Conservation (phyloP, 768 basidiomycete genomes). For the Rhodotorula kratochvilovae region DNA sequence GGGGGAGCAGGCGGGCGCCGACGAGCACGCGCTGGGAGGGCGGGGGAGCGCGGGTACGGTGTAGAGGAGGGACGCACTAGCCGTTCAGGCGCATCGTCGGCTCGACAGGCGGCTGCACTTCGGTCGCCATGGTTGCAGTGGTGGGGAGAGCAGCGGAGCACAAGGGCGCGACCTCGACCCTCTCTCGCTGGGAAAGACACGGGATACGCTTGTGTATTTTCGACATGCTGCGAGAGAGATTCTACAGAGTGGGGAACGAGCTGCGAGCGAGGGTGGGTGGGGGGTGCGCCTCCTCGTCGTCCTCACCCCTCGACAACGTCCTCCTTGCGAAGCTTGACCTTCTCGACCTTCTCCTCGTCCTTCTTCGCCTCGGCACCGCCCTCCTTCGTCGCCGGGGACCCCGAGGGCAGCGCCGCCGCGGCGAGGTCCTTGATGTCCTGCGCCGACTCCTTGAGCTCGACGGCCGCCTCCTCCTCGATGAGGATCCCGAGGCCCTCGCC, state of each 20-base stretch:
- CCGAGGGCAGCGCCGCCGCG: not conserved
- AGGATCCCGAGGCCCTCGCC: conserved; percentile 56
- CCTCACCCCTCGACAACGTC: conserved; percentile 65
- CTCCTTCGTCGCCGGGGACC: not conserved
- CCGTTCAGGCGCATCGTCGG: conserved; percentile 17
- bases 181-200: too few species aligned
- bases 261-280: not conserved
- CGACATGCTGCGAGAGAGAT: too few species aligned
- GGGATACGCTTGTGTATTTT: not conserved
- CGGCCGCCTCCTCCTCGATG: conserved; percentile 33
- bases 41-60: not conserved
- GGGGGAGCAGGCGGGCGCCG: not conserved
- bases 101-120: conserved; percentile 4
- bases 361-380: conserved; percentile 10
- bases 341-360: conserved; percentile 57
- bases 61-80: conserved; percentile 15
- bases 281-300: too few species aligned
- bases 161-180: too few species aligned
- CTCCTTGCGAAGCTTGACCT: conserved; percentile 78
- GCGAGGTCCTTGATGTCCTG: conserved; percentile 22
- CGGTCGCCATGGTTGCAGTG: conserved; percentile 6
- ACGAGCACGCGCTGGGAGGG: not conserved
- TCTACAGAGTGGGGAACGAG: not conserved
- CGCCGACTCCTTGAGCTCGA: conserved; percentile 13
- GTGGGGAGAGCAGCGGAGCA: not conserved